Conservation (phyloP, 2,329 filamentous ascomycete genomes). For the Fusarium lyarnte region DNA sequence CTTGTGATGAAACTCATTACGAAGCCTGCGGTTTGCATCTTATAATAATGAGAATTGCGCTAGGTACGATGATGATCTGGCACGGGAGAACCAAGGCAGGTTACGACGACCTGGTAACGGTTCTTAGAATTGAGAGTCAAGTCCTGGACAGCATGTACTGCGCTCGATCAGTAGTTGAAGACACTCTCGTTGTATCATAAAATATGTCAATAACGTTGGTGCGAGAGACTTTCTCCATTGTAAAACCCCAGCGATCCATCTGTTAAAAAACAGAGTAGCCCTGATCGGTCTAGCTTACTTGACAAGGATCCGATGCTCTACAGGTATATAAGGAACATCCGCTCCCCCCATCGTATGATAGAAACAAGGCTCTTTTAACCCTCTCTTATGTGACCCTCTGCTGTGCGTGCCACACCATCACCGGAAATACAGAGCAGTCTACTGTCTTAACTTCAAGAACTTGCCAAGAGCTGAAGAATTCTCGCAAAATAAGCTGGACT, state of each 20-base stretch:
- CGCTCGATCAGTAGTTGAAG: not conserved
- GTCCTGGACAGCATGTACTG: not conserved
- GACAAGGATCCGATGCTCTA: too few relatives aligned
- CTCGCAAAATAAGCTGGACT: fast-evolving
- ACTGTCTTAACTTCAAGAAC: not conserved
- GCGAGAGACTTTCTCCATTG: too few relatives aligned
- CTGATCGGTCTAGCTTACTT: too few relatives aligned
- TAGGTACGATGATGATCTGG: not conserved
- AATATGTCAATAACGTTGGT: not conserved
- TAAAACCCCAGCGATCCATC: too few relatives aligned
- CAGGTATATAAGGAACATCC: too few relatives aligned
- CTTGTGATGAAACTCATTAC: not conserved
- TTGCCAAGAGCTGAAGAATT: not conserved
- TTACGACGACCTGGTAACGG: not conserved
- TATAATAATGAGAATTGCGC: not conserved
- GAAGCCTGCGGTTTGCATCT: not conserved
- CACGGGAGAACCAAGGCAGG: not conserved
- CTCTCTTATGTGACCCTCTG: too few relatives aligned
- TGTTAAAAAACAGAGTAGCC: too few relatives aligned
- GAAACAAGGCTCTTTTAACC: too few relatives aligned
- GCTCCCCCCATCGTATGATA: too few relatives aligned
- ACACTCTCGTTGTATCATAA: not conserved
- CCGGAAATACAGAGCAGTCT: not conserved
- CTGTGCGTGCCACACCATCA: too few relatives aligned
- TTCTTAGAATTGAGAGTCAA: not conserved